Percentiles rank a stretch among this genome's conserved stretches.
These are phyloP conservation scores for Cryptosporidium meleagridis DNA, from an alignment of 169 alveolate genomes.

Conservation along the genomic window DNA sequence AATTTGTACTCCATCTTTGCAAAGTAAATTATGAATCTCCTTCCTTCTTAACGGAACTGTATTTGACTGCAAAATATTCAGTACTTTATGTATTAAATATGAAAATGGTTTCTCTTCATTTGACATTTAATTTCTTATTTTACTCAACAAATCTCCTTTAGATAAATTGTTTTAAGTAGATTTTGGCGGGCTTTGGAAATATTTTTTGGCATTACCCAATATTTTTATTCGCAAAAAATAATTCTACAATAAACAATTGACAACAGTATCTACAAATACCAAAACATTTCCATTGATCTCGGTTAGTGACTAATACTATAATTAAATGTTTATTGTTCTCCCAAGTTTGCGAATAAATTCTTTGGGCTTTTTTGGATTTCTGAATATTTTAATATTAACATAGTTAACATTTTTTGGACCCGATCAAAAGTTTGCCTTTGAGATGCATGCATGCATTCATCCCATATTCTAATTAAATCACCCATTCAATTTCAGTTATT, in stretches of 20 bases:
- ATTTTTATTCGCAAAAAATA: not conserved
- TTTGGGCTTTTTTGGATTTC: too few relatives aligned
- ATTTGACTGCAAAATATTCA: constrained; percentile 16
- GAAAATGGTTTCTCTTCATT: constrained; percentile 69
- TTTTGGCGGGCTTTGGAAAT: constrained; percentile 11
- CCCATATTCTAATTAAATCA: too few relatives aligned
- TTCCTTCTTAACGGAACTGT: constrained; percentile 12
- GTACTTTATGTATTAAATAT: constrained; percentile 48
- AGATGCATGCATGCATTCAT: too few relatives aligned
- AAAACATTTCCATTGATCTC: too few relatives aligned
- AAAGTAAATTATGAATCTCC: constrained; percentile 11
- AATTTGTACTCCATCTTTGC: constrained; percentile 55
- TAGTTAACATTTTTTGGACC: too few relatives aligned
- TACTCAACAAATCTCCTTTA: not conserved
- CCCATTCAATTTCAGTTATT: too few relatives aligned
- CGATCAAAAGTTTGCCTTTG: too few relatives aligned
- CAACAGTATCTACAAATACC: not conserved
- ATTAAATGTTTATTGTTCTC: too few relatives aligned
- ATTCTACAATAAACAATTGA: not conserved
- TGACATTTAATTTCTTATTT: not conserved
- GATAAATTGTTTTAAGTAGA: not conserved
- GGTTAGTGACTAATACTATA: too few relatives aligned
- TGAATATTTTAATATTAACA: too few relatives aligned
- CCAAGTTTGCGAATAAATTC: not conserved
- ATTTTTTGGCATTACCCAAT: not conserved